phyloP scores from a whole-genome alignment of 2,329 filamentous ascomycete species.

The Gnomoniopsis sp. region DNA sequence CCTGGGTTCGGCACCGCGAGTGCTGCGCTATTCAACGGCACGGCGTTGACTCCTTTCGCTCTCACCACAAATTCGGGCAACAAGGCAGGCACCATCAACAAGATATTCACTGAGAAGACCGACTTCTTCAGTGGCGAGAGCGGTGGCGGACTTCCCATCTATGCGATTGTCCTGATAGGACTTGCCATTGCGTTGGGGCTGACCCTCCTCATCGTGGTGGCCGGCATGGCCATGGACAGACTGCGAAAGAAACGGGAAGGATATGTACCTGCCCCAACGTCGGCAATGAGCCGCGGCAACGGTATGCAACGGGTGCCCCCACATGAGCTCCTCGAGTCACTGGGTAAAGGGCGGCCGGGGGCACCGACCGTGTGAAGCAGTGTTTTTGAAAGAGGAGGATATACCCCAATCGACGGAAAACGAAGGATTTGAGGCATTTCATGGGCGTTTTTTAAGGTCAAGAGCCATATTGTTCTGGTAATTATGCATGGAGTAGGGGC shows the following conservation, averaged over 20 bases:
- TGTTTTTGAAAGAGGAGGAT: not conserved
- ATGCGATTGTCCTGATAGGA: conserved; percentile 66
- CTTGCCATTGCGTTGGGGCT: conserved; percentile 74
- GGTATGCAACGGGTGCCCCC: conserved; percentile 60
- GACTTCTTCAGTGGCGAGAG: conserved; percentile 64
- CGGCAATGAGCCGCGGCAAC: conserved; percentile 57
- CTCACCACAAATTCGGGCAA: conserved; percentile 68
- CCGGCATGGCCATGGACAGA: conserved; percentile 72
- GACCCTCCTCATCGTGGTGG: conserved; percentile 73
- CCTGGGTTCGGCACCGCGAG: conserved; percentile 76
- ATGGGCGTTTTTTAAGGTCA: conserved; percentile 11
- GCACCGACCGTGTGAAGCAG: conserved; percentile 47
- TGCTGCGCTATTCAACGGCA: conserved; percentile 85
- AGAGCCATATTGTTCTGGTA: conserved; percentile 4
- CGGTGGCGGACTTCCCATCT: conserved; percentile 11
- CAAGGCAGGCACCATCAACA: conserved; percentile 69
- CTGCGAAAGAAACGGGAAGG: conserved; percentile 74
- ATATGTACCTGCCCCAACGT: conserved; percentile 73
- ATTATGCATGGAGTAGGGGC: conserved; percentile 13
- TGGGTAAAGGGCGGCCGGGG: conserved; percentile 45
- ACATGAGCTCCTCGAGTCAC: conserved; percentile 53
- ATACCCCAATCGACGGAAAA: conserved; percentile 2
- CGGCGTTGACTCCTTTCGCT: conserved; percentile 71
- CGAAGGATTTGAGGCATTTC: conserved; percentile 11
- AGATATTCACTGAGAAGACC: conserved; percentile 78